Base-by-base conservation (phyloP, 139 green algal species). In the Tetraselmis chui region DNA sequence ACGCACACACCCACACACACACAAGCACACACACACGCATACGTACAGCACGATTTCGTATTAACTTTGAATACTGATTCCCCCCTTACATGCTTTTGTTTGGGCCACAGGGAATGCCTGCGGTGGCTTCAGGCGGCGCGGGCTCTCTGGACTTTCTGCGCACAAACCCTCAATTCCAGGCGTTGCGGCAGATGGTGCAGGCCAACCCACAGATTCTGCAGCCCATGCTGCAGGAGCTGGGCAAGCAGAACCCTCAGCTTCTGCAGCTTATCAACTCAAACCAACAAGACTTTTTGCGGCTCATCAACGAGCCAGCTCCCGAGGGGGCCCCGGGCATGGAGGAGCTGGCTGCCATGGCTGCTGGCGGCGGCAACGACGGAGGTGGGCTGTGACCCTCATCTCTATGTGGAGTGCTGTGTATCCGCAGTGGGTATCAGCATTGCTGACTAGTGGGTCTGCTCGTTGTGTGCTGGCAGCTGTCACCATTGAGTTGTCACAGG, bases 201-300 rank as follows among this genome's bases (percentile, higher is more conserved):
- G 82, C 85, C 67, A 98, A 98, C 87, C 96, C 96, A 0, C 80
- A 90, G 31, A 95, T 98, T 32, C 87, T 99, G 80, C 94, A 97
- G 87, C 96, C 96, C 32, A 98, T 99, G 96, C 92, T 99, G 31
- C 87, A 91, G 76, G 91, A 93, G 87, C 84, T 94, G 76, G 85
- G 85, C 76, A 89, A 90, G 82, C 88, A 92, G 83, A 93, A 94
- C 78, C 91, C 91, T 22, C 75, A 89, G 81, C 83, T 94, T 79
- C 80, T 93, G 79, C 83, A 93, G 85, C 83, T 94, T 2, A 99
- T 98, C 86, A 95, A 97, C 79, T 45, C 78, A 30, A 76, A 94
- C 82, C 90, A 93, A 82, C 79, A 87, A 30, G 96, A 98, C 79
- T 99, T 99, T 81, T 84, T 99, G 86, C 82, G 83, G 31, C 89